These are phyloP conservation scores for Salisapilia sapeloensis DNA, from an alignment of 352 stramenopile species.

Conservation along the genomic window DNA sequence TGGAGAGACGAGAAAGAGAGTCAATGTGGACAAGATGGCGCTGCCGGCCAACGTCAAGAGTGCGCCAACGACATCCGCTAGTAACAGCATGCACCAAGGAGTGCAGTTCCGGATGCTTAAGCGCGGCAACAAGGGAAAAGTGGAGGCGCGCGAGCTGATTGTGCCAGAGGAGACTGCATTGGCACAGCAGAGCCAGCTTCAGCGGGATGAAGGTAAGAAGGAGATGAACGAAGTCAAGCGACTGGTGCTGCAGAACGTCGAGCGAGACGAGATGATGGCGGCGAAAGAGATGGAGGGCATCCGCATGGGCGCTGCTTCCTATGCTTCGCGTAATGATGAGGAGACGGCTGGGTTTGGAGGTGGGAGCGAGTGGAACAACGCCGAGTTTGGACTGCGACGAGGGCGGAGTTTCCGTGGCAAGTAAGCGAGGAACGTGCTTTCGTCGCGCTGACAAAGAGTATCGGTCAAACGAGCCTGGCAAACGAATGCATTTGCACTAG, in stretches of 20 bases:
- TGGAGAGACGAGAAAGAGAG: constrained; percentile 54
- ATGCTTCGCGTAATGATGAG: constrained; percentile 7
- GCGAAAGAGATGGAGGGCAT: constrained; percentile 6
- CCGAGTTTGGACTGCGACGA: constrained; percentile 57
- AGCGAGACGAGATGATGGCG: constrained; percentile 59
- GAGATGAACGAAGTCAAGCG: constrained; percentile 80
- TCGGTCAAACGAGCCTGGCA: too few relatives aligned
- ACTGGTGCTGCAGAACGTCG: constrained; percentile 71
- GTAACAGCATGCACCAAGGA: constrained; percentile 14
- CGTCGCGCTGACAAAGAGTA: too few relatives aligned
- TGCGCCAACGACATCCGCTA: constrained; percentile 9
- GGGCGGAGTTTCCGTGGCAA: constrained; percentile 44
- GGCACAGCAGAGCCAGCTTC: constrained; percentile 76
- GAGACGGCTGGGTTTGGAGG: constrained; percentile 33
- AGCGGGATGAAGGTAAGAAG: constrained; percentile 75
- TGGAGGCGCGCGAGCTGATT: constrained; percentile 87
- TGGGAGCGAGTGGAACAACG: constrained; percentile 71
- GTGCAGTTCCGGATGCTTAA: constrained; percentile 91
- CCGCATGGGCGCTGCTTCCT: constrained; percentile 2
- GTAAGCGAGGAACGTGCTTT: too few relatives aligned
- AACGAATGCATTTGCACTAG: too few relatives aligned
- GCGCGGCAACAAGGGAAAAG: constrained; percentile 93
- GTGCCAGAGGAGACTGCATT: constrained; percentile 89
- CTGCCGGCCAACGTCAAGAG: constrained; percentile 70
- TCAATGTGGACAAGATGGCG: constrained; percentile 81